Base-by-base conservation (phyloP, 164 flowering plant genomes). In the Vitis cinerea region DNA sequence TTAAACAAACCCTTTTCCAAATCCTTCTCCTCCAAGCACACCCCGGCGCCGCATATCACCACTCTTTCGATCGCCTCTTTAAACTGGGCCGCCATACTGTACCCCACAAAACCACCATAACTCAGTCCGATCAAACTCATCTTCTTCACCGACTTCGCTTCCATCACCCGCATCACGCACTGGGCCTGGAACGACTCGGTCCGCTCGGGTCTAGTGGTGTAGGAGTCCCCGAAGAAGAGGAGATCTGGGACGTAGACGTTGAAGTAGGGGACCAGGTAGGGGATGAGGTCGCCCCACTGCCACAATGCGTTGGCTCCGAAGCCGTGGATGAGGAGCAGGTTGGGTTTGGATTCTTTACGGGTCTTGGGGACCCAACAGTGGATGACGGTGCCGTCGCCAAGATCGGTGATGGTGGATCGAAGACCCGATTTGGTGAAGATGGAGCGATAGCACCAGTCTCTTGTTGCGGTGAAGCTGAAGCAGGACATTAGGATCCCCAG, bases 251-350 rank as follows among this genome's bases (percentile, higher is more conserved):
- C 80, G 78, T 79, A 84, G 50, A 86, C 65, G 68, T 84, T 84
- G 79, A 79, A 86, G 2, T 67, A 72, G 13, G 79, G 71, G 9
- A 68, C 72, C 65, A 84, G 69, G 37, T 63, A 71, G n/a, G 65
- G 81, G 65, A 86, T 65, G 27, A 63, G 63, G 9, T 71, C 75
- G 6, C 59, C 76, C 69, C 67, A 86, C 70, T 84, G 87, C 88
- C 87, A 84, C 88, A 84, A 71, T 9, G 86, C 86, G 50, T 84
- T 83, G 69, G 85, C 85, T 0, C 87, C 90, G 71, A 83, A 84
- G 10, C 90, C 90, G 55, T 86, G 90, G 59, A 86, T 29, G 53
- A 86, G 74, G 37, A 86, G 44, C 14, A 86, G 83, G 54, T 69
- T 78, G 1, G 88, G 90, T 55, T 75, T 83, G n/a, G 68, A 10